These are phyloP conservation scores for Pseudonectria buxi DNA, from an alignment of 2,329 filamentous ascomycete genomes.

Conservation along the genomic window DNA sequence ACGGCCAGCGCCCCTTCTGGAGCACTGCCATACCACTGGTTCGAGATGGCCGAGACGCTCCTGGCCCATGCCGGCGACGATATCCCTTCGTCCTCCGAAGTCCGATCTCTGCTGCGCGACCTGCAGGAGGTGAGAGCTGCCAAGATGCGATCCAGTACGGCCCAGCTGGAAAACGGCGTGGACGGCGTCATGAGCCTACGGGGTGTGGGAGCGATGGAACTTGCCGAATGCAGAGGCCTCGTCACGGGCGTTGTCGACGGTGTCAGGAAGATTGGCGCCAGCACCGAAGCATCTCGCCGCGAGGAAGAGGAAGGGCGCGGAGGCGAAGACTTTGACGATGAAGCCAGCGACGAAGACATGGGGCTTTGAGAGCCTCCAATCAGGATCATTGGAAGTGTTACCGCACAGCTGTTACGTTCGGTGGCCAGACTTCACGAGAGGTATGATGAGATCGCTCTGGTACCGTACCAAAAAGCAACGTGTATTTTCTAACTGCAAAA, in stretches of 20 bases:
- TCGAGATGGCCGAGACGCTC: constrained; percentile 82
- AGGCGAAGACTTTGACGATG: constrained; percentile 56
- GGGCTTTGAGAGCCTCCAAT: constrained; percentile 25
- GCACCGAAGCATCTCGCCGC: constrained; percentile 67
- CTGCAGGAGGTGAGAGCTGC: constrained; percentile 81
- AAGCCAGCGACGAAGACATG: constrained; percentile 50
- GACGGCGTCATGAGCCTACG: constrained; percentile 62
- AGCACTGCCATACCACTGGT: constrained; percentile 88
- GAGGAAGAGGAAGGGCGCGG: constrained; percentile 68
- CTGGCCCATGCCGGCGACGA: constrained; percentile 82
- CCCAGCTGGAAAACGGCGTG: constrained; percentile 62
- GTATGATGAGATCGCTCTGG: no score
- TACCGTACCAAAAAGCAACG: no score
- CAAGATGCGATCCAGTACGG: constrained; percentile 74
- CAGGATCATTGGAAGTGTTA: neutral
- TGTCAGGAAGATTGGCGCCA: constrained; percentile 74
- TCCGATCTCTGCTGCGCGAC: constrained; percentile 70
- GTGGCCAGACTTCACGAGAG: no score
- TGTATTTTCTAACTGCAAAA: no score
- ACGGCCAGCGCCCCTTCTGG: constrained; percentile 61
- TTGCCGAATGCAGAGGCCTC: constrained; percentile 79
- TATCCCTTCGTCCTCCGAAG: constrained; percentile 63
- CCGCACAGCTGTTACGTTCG: no score
- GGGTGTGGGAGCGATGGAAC: constrained; percentile 88
- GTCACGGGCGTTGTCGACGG: constrained; percentile 82